Conservation (phyloP, 2,329 filamentous ascomycete genomes). For the Huntiella moniliformis region DNA sequence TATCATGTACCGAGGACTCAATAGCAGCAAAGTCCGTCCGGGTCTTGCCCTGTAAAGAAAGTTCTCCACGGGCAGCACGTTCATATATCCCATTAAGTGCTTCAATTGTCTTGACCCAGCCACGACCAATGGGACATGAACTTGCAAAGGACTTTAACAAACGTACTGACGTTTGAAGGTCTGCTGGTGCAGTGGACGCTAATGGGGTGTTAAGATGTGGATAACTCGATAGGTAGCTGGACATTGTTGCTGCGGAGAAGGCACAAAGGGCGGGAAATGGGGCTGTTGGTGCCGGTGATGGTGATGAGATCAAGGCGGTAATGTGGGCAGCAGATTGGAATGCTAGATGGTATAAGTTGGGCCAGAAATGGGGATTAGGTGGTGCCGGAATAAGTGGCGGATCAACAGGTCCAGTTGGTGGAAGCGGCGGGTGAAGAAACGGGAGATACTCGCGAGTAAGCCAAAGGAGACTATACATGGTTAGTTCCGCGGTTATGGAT, state of each 20-base stretch:
- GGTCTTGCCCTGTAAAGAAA: constrained; percentile 3
- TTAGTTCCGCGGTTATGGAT: not conserved
- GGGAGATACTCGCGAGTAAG: constrained; percentile 26
- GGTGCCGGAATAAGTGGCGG: constrained; percentile 21
- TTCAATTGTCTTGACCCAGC: constrained; percentile 4
- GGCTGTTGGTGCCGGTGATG: constrained; percentile 16
- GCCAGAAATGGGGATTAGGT: not conserved
- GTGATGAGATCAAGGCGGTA: not conserved
- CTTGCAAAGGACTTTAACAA: constrained; percentile 2
- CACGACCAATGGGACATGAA: constrained; percentile 4
- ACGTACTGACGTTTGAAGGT: not conserved
- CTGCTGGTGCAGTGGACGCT: not conserved
- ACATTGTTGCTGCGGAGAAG: constrained; percentile 26
- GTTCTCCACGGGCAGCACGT: constrained; percentile 3
- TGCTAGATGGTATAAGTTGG: too few relatives aligned
- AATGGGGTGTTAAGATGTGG: constrained; percentile 18
- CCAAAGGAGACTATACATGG: constrained; percentile 20
- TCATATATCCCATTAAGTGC: constrained; percentile 4
- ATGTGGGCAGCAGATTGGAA: too few relatives aligned
- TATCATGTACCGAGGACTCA: constrained; percentile 11
- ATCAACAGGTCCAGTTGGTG: constrained; percentile 22
- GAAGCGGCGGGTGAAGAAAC: constrained; percentile 21
- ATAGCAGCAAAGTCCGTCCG: constrained; percentile 7
- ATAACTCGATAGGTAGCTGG: constrained; percentile 22
- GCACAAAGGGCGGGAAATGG: constrained; percentile 28